These are phyloP conservation scores for Aspergillus sp. DNA, from an alignment of 2,329 filamentous ascomycete species.

Conservation along the genomic window DNA sequence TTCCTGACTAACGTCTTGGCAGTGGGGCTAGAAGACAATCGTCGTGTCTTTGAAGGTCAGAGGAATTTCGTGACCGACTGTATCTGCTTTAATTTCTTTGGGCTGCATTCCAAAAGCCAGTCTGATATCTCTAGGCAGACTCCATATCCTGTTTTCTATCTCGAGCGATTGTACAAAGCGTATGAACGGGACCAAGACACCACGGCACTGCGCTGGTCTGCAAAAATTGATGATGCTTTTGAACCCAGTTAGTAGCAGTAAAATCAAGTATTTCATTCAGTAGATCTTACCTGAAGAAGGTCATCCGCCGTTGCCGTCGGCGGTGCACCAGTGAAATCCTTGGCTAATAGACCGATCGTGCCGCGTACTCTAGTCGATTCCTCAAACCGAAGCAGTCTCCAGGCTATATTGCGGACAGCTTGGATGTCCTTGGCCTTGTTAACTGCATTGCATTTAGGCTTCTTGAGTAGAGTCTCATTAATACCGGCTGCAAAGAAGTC, in stretches of 20 bases:
- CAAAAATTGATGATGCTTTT: constrained; percentile 6
- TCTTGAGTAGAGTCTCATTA: background rate
- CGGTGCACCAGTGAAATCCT: constrained; percentile 6
- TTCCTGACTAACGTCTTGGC: too few relatives aligned
- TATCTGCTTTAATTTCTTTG: too few relatives aligned
- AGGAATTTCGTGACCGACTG: too few relatives aligned
- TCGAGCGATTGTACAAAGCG: too few relatives aligned
- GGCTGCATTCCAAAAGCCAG: too few relatives aligned
- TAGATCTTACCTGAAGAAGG: constrained; percentile 5
- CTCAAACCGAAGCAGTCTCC: constrained; percentile 2
- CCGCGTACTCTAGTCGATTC: constrained; percentile 1
- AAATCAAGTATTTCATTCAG: background rate
- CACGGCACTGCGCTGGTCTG: constrained; percentile 2
- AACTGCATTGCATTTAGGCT: background rate
- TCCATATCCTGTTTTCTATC: too few relatives aligned
- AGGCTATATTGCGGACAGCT: constrained; percentile 1
- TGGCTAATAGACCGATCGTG: constrained; percentile 5
- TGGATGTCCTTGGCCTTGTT: constrained; percentile 4
- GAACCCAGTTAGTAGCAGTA: background rate
- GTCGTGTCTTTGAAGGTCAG: too few relatives aligned
- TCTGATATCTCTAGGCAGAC: too few relatives aligned
- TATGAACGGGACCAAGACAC: constrained; percentile 24
- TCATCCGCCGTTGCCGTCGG: constrained; percentile 2
- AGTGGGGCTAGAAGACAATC: too few relatives aligned
- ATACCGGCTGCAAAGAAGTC: background rate